Evolutionary conservation across 371 early-diverging fungal species (phyloP), one percentile per base, ranked within the genome.

Genomic region (Mortierella sp.): DNA sequence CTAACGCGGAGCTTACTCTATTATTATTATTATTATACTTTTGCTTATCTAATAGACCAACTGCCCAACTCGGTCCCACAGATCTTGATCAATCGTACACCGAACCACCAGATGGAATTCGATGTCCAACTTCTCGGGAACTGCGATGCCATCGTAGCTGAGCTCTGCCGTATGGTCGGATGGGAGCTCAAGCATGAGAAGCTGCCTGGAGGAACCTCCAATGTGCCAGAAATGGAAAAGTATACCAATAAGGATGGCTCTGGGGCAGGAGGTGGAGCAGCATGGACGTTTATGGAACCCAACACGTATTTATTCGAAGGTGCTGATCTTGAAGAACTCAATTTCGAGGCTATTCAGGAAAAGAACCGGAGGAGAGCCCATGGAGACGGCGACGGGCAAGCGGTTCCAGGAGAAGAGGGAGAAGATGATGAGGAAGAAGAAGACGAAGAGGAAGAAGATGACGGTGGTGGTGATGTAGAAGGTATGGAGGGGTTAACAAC

Each of bases 81-180:
- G 70, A 91, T 98, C 28, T 86, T 97, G 8, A 96, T 98, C 78
- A 98, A 98, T 85, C 87, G 93, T 62, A 96, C 97, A 62, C 92
- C 94, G 11, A 93, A 96, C 45, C 89, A 92, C 55, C 92, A 94
- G 64, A 88, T 89, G 75, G 89, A 91, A 32, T 98, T 98, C 88
- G 98, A 97, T 73, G 90, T 96, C 1, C 95, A 96, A 71, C 74
- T 98, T 45, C 84, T 96, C 5, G 98, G 98, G 14, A 88, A 96
- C 77, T 92, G 93, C 59, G 98, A 98, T 79, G 86, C 87, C 3
- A 95, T 97, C 70, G 93, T 96, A 10, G 89, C 90, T 5, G 93
- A 96, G 58, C 77, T 98, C n/a, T 93, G 94, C 70, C 83, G 90
- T n/a, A 85, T 86, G 83, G 87, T 92, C 1, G 91, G 87, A 0